Evolutionary conservation across 768 basidiomycete species (phyloP).

Genomic region (Leucocoprinus leucothites): DNA sequence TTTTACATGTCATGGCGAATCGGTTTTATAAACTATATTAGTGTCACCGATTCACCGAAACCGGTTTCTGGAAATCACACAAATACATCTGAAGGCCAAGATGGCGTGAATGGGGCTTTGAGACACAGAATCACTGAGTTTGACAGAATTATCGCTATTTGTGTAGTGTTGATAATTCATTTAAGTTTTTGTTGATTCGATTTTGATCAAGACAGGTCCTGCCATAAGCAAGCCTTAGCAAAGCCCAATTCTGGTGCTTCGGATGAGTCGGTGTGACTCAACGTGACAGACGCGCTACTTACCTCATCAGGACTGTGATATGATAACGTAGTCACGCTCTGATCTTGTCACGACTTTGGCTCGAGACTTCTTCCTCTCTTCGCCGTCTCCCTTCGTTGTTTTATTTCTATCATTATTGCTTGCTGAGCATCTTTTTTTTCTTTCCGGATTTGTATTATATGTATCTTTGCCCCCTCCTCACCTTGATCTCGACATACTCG

Average conservation of each 20-base stretch:
- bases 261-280: too few species aligned
- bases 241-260: too few species aligned
- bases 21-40: not conserved
- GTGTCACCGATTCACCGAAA: not conserved
- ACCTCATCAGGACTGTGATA: not conserved
- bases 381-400: not conserved
- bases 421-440: constrained; percentile 6
- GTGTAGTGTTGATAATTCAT: not conserved
- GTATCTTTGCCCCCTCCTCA: not conserved
- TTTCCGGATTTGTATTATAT: constrained; percentile 3
- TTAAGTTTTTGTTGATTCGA: not conserved
- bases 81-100: not conserved
- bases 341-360: constrained; percentile 5
- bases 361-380: not conserved
- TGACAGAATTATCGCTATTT: not conserved
- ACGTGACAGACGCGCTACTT: too few species aligned
- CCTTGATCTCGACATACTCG: not conserved
- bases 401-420: constrained; percentile 18
- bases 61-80: not conserved
- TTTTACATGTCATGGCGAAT: not conserved
- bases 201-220: too few species aligned
- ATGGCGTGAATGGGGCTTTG: not conserved
- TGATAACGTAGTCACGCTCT: constrained; percentile 7
- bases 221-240: too few species aligned
- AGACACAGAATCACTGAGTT: not conserved